phyloP scores from a whole-genome alignment of 768 basidiomycete species.

The Tephrocybe sp. region DNA sequence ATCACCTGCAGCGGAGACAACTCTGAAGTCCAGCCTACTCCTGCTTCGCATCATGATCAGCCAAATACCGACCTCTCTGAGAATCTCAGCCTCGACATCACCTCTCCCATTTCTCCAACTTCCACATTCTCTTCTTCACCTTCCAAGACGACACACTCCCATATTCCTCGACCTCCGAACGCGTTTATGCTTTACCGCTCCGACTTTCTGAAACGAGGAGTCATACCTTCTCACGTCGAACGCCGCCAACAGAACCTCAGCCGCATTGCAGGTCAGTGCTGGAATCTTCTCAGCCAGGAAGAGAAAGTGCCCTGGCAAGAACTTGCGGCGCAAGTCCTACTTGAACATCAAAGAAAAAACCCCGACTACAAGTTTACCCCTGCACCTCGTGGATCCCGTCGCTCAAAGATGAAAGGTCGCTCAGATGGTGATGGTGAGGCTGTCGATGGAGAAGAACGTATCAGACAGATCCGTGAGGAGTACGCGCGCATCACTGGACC shows the following conservation, averaged over 20 bases:
- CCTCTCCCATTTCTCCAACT: not conserved
- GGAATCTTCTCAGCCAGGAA: slow-evolving; percentile 53
- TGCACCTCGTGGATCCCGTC: slow-evolving; percentile 32
- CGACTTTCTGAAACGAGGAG: slow-evolving; percentile 50
- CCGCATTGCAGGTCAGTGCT: slow-evolving; percentile 65
- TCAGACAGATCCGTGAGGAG: slow-evolving; percentile 33
- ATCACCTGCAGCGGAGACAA: not conserved
- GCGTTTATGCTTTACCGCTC: slow-evolving; percentile 85
- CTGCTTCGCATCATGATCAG: not conserved
- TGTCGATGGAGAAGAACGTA: slow-evolving; percentile 22
- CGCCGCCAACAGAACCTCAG: slow-evolving; percentile 74
- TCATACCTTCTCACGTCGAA: slow-evolving; percentile 51
- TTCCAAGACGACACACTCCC: slow-evolving; percentile 22
- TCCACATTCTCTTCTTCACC: slow-evolving; percentile 4
- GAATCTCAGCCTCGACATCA: not conserved
- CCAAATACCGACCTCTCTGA: not conserved
- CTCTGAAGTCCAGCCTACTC: not conserved
- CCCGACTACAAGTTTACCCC: slow-evolving; percentile 69
- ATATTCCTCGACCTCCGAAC: slow-evolving; percentile 77
- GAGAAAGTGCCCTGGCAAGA: slow-evolving; percentile 47
- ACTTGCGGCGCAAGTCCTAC: slow-evolving; percentile 47
- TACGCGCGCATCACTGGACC: slow-evolving; percentile 33
- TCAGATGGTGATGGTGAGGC: slow-evolving; percentile 13
- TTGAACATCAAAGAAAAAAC: slow-evolving; percentile 46
- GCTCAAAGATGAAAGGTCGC: slow-evolving; percentile 29